These are phyloP conservation scores for Euphorbia pulcherrima DNA, from an alignment of 345 rosid species.

Conservation along the genomic window DNA sequence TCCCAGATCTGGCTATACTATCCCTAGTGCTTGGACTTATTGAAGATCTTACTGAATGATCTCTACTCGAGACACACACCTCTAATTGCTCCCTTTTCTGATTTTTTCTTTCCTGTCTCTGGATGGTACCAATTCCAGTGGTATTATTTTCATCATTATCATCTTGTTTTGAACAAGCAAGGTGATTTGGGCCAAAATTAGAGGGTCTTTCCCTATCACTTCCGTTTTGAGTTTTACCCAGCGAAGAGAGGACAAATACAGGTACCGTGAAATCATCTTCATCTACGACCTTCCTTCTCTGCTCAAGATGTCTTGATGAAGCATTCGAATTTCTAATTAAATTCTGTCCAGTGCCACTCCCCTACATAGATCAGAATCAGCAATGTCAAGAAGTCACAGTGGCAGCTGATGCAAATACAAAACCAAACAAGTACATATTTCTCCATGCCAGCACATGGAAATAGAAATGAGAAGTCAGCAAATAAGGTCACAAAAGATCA, in stretches of 20 bases:
- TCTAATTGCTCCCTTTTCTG: slow-evolving; percentile 28
- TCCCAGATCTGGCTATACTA: slow-evolving; percentile 18
- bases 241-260: slow-evolving; percentile 40
- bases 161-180: slow-evolving; percentile 12
- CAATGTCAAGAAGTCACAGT: background rate
- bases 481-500: background rate
- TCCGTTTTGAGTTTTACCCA: slow-evolving; percentile 27
- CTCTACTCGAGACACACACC: slow-evolving; percentile 21
- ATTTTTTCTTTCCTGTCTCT: slow-evolving; percentile 30
- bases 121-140: slow-evolving; percentile 22
- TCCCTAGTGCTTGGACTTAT: slow-evolving; percentile 17
- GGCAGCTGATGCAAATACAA: background rate
- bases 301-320: slow-evolving; percentile 31
- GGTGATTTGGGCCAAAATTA: slow-evolving; percentile 18
- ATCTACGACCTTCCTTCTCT: slow-evolving; percentile 46
- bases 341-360: slow-evolving; percentile 40
- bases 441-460: background rate
- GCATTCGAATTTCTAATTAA: slow-evolving; percentile 32
- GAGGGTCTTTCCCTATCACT: slow-evolving; percentile 28
- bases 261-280: slow-evolving; percentile 83
- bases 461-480: too few relatives aligned
- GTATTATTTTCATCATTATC: slow-evolving; percentile 16
- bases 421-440: background rate
- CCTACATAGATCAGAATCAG: slow-evolving; percentile 35
- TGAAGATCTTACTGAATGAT: slow-evolving; percentile 21